These are phyloP conservation scores for Colletotrichum spaethianum DNA, from an alignment of 2,329 filamentous ascomycete species.

Conservation along the genomic window DNA sequence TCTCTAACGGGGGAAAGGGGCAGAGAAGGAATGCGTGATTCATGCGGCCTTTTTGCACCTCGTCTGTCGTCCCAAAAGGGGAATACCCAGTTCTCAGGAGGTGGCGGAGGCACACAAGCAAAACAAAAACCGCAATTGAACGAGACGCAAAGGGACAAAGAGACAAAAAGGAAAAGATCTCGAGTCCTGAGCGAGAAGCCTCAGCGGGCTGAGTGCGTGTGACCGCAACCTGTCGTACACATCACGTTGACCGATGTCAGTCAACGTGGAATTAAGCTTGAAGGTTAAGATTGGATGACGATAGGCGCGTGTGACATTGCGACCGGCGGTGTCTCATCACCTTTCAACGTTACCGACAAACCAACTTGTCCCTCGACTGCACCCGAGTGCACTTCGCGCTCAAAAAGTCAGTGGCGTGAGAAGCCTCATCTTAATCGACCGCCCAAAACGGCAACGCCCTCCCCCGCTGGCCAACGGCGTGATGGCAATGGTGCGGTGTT, in stretches of 20 bases:
- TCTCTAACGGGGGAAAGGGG: not conserved
- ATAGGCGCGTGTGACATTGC: conserved; percentile 33
- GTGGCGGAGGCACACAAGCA: conserved; percentile 15
- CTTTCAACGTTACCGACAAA: not conserved
- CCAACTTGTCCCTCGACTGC: conserved; percentile 17
- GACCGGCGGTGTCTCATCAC: conserved; percentile 21
- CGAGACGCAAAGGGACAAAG: not conserved
- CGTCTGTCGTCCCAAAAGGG: not conserved
- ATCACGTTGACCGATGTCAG: not conserved
- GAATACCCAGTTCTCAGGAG: conserved; percentile 1
- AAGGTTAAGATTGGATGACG: conserved; percentile 39
- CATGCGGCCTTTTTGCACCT: conserved; percentile 21
- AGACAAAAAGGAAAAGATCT: not conserved
- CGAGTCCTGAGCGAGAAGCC: not conserved
- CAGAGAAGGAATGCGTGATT: not conserved
- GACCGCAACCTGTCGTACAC: not conserved
- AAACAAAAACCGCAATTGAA: not conserved
- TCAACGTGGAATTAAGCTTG: conserved; percentile 40
- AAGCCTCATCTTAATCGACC: conserved; percentile 22
- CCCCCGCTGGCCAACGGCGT: conserved; percentile 11
- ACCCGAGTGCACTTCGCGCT: not conserved
- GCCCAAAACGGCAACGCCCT: conserved; percentile 21
- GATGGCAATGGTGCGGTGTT: not conserved
- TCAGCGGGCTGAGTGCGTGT: not conserved
- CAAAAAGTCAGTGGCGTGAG: conserved; percentile 13